Base-by-base conservation (phyloP, 1,284 basidiomycete species). In the Apiotrichum veenhuisii region DNA sequence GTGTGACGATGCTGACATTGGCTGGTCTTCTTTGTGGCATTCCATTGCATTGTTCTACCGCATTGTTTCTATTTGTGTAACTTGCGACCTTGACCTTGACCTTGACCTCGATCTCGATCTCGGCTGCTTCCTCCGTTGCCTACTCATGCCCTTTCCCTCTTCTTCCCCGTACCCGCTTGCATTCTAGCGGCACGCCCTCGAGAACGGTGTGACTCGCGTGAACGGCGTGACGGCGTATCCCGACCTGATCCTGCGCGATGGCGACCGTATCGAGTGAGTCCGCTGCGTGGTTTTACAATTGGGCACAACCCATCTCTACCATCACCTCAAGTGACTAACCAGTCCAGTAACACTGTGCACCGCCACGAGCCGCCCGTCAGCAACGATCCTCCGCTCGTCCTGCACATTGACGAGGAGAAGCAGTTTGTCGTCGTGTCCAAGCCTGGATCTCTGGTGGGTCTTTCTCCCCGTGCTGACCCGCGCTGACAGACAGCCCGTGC, bases 331-430 rank as follows among this genome's bases (percentile, higher is more conserved):
- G n/a, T n/a, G 18, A 5, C 10, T 38, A 10, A 18, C 54, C 57
- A 55, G 40, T n/a, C 4, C 63, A 95, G 91, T 69, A 97, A 97
- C 72, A 84, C 91, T 5, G 91, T 95, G 2, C 94, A 97, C 76
- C 82, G 91, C 18, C 96, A 99, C 73, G 96, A 99, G 76, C 95
- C 96, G 5, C 92, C 96, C 0, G 87, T 98, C 3, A 89, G 92
- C 1, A 86, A 89, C 8, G 89, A 84, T 12, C 89, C 91, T 0
- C 86, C 98, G 51, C 84, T 87, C 62, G 83, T 98, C 45, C 79
- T 97, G 9, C 78, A 82, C 64, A 83, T 87, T 45, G 90, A 97
- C 74, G 81, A 81, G 18, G 85, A 89, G 61, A 83, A 86, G 37
- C 84, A 89, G 59, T 89, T 96, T 61, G 83, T 98, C 27, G 89